A percentile compares a stretch with the other conserved stretches of the same genome.
These are phyloP conservation scores for Dryas drummondii DNA, from an alignment of 306 rosid genomes.

Conservation along the genomic window DNA sequence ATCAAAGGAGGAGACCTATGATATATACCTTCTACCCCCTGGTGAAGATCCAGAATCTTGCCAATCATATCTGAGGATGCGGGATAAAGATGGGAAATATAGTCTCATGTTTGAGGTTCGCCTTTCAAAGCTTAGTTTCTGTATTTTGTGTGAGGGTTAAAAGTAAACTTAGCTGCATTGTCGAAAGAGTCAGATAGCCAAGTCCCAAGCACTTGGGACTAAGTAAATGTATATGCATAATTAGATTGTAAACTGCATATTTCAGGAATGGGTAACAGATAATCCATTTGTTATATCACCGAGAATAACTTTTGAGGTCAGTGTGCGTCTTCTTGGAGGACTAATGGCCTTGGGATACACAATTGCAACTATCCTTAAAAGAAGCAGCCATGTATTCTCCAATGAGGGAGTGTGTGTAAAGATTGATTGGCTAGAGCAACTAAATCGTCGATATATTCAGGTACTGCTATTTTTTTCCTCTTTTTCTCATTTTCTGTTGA, in stretches of 20 bases:
- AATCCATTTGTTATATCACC: slow-evolving; percentile 96
- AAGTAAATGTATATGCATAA: slow-evolving; percentile 10
- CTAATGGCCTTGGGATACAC: slow-evolving; percentile 99
- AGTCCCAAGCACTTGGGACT: background rate
- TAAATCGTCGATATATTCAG: slow-evolving; percentile 88
- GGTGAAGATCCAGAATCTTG: slow-evolving; percentile 99
- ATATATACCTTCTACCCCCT: slow-evolving; percentile 95
- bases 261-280: slow-evolving; percentile 99
- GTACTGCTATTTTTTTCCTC: slow-evolving; percentile 35
- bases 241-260: slow-evolving; percentile 19
- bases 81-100: slow-evolving; percentile 97
- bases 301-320: slow-evolving; percentile 98
- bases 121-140: slow-evolving; percentile 22
- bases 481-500: background rate
- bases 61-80: slow-evolving; percentile 98
- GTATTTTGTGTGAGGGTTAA: slow-evolving; percentile 2
- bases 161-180: background rate
- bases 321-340: slow-evolving; percentile 99
- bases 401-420: slow-evolving; percentile 74
- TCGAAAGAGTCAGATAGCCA: background rate
- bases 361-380: slow-evolving; percentile 89
- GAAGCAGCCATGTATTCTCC: slow-evolving; percentile 82
- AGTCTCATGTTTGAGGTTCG: slow-evolving; percentile 99
- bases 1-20: slow-evolving; percentile 81
- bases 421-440: slow-evolving; percentile 96